Evolutionary conservation across 1,139 yeast genomes (phyloP).

Genomic region (Hyphopichia pseudoburtonii): DNA sequence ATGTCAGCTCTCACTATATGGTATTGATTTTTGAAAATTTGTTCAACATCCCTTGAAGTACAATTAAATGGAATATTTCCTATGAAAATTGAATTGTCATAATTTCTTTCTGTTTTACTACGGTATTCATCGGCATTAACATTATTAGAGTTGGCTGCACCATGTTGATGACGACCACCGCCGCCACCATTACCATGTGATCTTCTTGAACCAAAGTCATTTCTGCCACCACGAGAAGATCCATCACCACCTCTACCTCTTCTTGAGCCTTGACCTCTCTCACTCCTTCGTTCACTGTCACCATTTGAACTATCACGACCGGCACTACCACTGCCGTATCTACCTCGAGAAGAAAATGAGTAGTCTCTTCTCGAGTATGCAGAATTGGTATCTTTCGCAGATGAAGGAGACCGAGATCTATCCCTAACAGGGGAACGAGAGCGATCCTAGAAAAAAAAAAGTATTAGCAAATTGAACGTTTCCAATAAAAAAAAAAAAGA

Average conservation of each 20-base stretch:
- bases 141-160: conserved; percentile 7
- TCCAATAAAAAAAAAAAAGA: conserved; percentile 1
- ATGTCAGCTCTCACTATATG: conserved; percentile 83
- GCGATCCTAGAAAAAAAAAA: conserved; percentile 40
- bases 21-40: conserved; percentile 62
- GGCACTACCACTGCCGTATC: conserved; percentile 21
- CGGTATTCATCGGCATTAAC: conserved; percentile 30
- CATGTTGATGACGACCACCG: conserved; percentile 16
- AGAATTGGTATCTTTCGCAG: conserved; percentile 14
- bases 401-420: conserved; percentile 35
- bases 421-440: conserved; percentile 48
- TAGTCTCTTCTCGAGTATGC: conserved; percentile 11
- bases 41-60: conserved; percentile 59
- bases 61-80: conserved; percentile 73
- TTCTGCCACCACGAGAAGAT: conserved; percentile 8
- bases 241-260: neutral
- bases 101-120: conserved; percentile 58
- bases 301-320: conserved; percentile 15
- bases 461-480: conserved; percentile 21
- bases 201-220: conserved; percentile 18
- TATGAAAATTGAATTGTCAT: conserved; percentile 66
- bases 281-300: neutral
- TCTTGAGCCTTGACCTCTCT: conserved; percentile 12
- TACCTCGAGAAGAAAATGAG: conserved; percentile 16
- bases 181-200: conserved; percentile 15